A percentile compares a stretch with the other conserved stretches of the same genome.
These are phyloP conservation scores for Hermanozyma aechmeae DNA, from an alignment of 805 yeast genomes.

Conservation along the genomic window DNA sequence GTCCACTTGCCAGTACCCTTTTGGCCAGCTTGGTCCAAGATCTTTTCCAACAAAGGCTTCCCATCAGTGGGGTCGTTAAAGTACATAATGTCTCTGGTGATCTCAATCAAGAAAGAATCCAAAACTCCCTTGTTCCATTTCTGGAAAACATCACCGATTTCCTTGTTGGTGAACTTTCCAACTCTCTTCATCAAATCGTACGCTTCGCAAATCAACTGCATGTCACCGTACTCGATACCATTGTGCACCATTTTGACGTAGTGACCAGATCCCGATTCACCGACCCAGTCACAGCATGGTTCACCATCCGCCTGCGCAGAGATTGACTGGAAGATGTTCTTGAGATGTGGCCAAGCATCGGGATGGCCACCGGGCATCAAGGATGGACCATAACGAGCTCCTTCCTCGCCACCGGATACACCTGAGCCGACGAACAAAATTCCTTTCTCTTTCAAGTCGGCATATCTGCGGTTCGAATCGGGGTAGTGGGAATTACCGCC, in stretches of 20 bases:
- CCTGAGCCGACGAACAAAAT: constrained; percentile 95
- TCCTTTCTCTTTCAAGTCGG: constrained; percentile 78
- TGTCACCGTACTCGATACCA: constrained; percentile 99
- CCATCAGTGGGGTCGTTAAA: constrained; percentile 82
- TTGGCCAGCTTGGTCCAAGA: constrained; percentile 95
- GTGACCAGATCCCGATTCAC: constrained; percentile 98
- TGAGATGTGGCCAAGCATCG: constrained; percentile 98
- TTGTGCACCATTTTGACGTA: constrained; percentile 99
- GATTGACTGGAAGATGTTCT: constrained; percentile 91
- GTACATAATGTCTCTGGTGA: constrained; percentile 89
- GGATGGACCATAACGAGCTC: constrained; percentile 99
- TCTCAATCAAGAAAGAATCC: constrained; percentile 94
- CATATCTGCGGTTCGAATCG: constrained; percentile 94
- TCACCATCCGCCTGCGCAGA: constrained; percentile 96
- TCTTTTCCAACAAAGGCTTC: constrained; percentile 90
- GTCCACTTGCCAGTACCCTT: constrained; percentile 99
- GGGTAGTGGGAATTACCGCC: constrained; percentile 99
- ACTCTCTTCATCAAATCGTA: constrained; percentile 92
- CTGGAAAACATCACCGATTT: constrained; percentile 86
- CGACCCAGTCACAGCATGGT: constrained; percentile 99
- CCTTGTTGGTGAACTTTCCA: constrained; percentile 83
- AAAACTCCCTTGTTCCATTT: constrained; percentile 96
- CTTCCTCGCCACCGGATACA: constrained; percentile 99
- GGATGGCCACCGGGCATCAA: constrained; percentile 99
- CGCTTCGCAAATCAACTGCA: constrained; percentile 98